phyloP scores from a whole-genome alignment of 495 filamentous ascomycete species.

The Lasiosphaeria hispida region DNA sequence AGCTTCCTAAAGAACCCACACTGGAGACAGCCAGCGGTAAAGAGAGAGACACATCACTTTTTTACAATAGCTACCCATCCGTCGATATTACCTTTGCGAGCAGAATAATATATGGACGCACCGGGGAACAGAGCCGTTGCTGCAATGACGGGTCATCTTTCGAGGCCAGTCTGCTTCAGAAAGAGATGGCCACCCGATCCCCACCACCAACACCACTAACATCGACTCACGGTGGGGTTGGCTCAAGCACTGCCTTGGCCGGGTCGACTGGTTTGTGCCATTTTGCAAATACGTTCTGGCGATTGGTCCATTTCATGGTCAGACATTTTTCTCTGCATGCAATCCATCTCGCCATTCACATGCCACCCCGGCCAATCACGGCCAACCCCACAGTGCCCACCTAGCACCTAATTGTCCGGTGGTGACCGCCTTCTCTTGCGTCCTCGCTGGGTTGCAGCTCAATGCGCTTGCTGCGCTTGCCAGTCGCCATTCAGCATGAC shows the following conservation, averaged over 20 bases:
- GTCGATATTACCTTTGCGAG: background rate
- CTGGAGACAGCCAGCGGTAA: background rate
- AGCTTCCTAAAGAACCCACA: background rate
- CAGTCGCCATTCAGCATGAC: background rate
- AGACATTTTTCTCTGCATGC: slow-evolving; percentile 9
- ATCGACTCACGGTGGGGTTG: slow-evolving; percentile 4
- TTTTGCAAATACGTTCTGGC: background rate
- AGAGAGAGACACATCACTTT: background rate
- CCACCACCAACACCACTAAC: background rate
- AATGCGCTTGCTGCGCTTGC: background rate
- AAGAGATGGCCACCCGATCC: slow-evolving; percentile 1
- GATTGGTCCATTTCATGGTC: background rate
- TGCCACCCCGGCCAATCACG: slow-evolving; percentile 16
- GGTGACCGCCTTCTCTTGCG: slow-evolving; percentile 27
- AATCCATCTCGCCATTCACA: slow-evolving; percentile 11
- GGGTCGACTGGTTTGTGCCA: background rate
- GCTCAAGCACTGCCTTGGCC: background rate
- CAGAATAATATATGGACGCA: background rate
- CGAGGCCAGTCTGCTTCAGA: background rate
- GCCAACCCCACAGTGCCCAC: slow-evolving; percentile 11
- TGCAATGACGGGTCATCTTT: background rate
- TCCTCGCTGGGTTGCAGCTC: background rate
- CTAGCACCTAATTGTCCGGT: slow-evolving; percentile 3
- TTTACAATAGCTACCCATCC: too few relatives aligned
- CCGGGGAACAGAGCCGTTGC: background rate